Evolutionary conservation across 495 filamentous ascomycete species (phyloP), one percentile per base, ranked within the genome.

Genomic region (Penicillium alfredii): DNA sequence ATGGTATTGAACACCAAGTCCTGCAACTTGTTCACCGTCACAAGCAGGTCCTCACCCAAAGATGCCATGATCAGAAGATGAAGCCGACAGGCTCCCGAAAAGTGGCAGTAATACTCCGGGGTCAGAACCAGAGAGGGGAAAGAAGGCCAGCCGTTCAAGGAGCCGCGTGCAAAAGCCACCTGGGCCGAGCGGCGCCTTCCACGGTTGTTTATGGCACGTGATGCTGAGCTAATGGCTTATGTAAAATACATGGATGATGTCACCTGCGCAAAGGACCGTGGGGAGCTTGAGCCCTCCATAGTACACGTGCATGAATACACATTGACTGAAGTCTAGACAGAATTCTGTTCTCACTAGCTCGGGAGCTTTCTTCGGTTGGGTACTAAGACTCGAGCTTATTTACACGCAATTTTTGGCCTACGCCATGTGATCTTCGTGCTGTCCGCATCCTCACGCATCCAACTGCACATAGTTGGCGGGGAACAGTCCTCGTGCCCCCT

Each of bases 1-100:
- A 98, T 98, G 34, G 93, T 98, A 69, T 98, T 97, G 69, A 98
- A 97, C 40, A 98, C 92, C 54, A 99, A 65, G 64, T 99, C 92
- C 56, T 98, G 93, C 43, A 98, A 74, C 68, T 89, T 90, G 68
- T 98, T 97, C 58, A 97, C 92, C 32, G 84, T 89, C 38, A 76
- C 76, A 55, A 98, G 74, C 58, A 98, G 69, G 60, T 96, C 88
- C 53, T 98, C 92, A 51, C 92, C 92, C 35, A 95, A 77, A 40
- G 77, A 68, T 21, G 80, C 74, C 80, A 84, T 84, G 16, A 29
- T 56, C 35, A 33, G 9, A 17, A 30, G 28, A 9, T 14, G 33
- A 14, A 23, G 23, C 26, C 20, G 26, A 33, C 29, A 33, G n/a
- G n/a, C n/a, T n/a, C 35, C 38, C 23, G 13, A 21, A 8, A 26